Conservation (phyloP, 192 early-diverging fungal species). For the Podila epicladia region DNA sequence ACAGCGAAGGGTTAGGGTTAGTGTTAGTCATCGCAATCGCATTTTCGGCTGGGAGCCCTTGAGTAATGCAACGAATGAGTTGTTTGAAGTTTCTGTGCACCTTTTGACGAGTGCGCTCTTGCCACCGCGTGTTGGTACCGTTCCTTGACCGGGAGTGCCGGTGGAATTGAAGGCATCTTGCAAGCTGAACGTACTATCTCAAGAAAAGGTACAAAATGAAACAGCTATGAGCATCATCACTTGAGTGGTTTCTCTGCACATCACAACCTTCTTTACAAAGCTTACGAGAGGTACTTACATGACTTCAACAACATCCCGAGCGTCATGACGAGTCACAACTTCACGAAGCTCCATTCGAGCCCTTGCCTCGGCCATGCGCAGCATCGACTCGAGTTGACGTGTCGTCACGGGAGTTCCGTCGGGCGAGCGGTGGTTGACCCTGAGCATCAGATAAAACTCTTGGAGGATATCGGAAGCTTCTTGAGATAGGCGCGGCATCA, state of each 20-base stretch:
- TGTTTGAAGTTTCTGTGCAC: constrained; percentile 1
- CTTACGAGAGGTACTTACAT: constrained; percentile 70
- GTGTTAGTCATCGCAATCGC: no score
- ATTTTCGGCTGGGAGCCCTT: no score
- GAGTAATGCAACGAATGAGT: background rate
- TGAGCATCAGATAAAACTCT: constrained; percentile 77
- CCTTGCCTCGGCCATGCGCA: constrained; percentile 79
- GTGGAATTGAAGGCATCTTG: constrained; percentile 10
- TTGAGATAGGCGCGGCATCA: constrained; percentile 71
- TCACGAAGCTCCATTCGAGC: constrained; percentile 82
- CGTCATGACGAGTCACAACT: constrained; percentile 74
- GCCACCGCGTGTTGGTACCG: constrained; percentile 18
- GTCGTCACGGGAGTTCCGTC: constrained; percentile 85
- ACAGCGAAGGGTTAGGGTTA: no score
- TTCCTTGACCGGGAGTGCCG: background rate
- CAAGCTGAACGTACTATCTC: constrained; percentile 33
- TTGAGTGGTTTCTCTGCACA: constrained; percentile 61
- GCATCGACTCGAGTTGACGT: constrained; percentile 83
- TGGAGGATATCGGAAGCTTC: constrained; percentile 71
- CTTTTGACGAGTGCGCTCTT: constrained; percentile 26
- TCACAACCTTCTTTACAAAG: constrained; percentile 56
- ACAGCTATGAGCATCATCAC: constrained; percentile 36
- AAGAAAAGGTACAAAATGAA: constrained; percentile 57
- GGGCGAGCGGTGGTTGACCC: constrained; percentile 66
- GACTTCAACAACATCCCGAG: constrained; percentile 80